Evolutionary conservation across 163 green algal species (phyloP).

Genomic region (Chlamydomonas reinhardtii): DNA sequence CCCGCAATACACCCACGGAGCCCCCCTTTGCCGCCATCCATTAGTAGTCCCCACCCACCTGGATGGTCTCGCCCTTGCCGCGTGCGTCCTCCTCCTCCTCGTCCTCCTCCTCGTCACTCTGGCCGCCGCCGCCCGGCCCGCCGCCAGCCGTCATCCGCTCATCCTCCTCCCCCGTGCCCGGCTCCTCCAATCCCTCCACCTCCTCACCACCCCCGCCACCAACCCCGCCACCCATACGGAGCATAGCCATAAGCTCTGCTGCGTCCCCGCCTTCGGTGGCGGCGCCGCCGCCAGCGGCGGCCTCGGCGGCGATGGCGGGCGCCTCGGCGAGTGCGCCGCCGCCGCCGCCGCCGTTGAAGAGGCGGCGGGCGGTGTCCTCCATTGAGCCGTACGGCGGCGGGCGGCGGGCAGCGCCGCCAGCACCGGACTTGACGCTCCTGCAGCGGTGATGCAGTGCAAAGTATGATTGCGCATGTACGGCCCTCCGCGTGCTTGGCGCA

Average conservation of each 20-base stretch:
- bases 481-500: no score
- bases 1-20: no score
- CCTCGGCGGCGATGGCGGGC: no score
- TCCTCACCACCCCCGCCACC: neutral
- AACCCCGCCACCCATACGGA: no score
- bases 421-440: no score
- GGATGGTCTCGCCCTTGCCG: slow-evolving; percentile 17
- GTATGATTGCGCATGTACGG: no score
- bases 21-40: no score
- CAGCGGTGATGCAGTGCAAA: no score
- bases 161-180: slow-evolving; percentile 16
- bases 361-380: slow-evolving; percentile 17
- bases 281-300: neutral
- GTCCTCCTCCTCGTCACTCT: slow-evolving; percentile 1
- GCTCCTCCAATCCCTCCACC: neutral
- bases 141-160: neutral
- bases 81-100: slow-evolving; percentile 41
- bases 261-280: neutral
- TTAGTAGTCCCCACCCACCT: no score
- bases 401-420: neutral
- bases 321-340: neutral
- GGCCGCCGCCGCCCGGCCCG: no score
- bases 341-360: neutral
- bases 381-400: neutral
- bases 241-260: neutral